Evolutionary conservation across 2,329 filamentous ascomycete species (phyloP).

Genomic region (Chrysosporium queenslandicum): DNA sequence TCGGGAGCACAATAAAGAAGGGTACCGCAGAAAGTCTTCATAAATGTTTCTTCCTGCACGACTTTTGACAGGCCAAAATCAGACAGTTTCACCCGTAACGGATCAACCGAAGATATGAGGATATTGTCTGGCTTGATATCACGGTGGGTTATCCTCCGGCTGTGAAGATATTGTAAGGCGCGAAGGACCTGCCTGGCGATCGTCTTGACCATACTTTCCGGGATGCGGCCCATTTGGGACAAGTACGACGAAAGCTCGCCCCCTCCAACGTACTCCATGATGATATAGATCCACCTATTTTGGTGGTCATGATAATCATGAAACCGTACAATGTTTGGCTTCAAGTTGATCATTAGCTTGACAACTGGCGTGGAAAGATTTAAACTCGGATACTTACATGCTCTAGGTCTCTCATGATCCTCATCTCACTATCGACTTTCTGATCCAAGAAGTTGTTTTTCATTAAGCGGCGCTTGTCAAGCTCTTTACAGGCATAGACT

Average conservation of each 20-base stretch:
- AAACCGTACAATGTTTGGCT: conserved; percentile 85
- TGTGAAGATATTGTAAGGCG: conserved; percentile 77
- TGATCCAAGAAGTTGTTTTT: conserved; percentile 84
- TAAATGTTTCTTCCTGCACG: conserved; percentile 79
- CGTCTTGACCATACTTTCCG: conserved; percentile 57
- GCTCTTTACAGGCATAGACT: conserved; percentile 83
- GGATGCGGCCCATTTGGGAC: conserved; percentile 49
- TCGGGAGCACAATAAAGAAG: conserved; percentile 93
- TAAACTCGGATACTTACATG: conserved; percentile 53
- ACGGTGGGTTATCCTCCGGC: conserved; percentile 85
- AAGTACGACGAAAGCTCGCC: conserved; percentile 77
- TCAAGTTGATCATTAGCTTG: neutral
- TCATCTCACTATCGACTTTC: conserved; percentile 94
- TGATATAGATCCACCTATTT: conserved; percentile 73
- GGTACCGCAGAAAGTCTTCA: conserved; percentile 94
- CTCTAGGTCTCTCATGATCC: conserved; percentile 75
- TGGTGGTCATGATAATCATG: conserved; percentile 78
- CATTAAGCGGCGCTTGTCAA: conserved; percentile 86
- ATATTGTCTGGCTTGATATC: conserved; percentile 99
- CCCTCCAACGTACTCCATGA: conserved; percentile 83
- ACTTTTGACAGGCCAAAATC: conserved; percentile 97
- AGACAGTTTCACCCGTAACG: conserved; percentile 78
- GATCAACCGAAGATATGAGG: conserved; percentile 61
- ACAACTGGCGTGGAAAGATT: neutral
- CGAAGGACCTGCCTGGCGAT: conserved; percentile 62